Base-by-base conservation (phyloP, 2,329 filamentous ascomycete species). In the Aspergillus nomiae region DNA sequence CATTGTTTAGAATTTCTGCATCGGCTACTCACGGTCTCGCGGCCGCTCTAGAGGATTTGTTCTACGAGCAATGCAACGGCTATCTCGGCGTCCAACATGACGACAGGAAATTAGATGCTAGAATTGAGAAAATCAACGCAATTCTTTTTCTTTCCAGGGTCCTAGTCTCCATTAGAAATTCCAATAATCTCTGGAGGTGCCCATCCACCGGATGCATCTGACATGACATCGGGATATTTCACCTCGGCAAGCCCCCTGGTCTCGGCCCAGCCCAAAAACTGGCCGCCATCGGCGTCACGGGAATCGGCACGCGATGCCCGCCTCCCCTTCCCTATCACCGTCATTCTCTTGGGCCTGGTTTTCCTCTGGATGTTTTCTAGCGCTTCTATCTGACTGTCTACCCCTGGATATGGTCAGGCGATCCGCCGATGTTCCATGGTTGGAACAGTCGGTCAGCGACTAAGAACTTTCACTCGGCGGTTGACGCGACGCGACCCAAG, bases 251-350 rank as follows among this genome's bases (percentile, higher is more conserved):
- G 36, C 24, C 26, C 26, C 14, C 30, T 55, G 51, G 51, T 55
- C 51, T 61, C 67, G 69, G 69, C 61, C 64, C 64, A 65, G 64
- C 51, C 67, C 21, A 14, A 21, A 36, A 10, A 24, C 32, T 55
- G 21, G 51, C 51, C 51, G 30, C 34, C 51, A 55, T 55, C 51
- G 51, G 65, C 62, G 63, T 62, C 59, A 56, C 70, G 70, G 70
- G 61, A 65, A 64, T 71, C 70, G 70, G 70, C 70, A 71, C 67
- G 61, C 54, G 45, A 48, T n/a, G 46, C 19, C 59, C 59, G 32
- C 43, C 38, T 54, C 21, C 48, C 46, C 21, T 56, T 16, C 21
- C 16, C 51, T n/a, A 14, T 36, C 19, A 4, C 8, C 9, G 30
- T 24, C 30, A 36, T 21, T 3, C 51, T 21, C 4, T 54, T 54